A percentile compares a stretch with the other conserved stretches of the same genome.
phyloP scores from a whole-genome alignment of 139 green algal genomes.

The Closterium sp. region DNA sequence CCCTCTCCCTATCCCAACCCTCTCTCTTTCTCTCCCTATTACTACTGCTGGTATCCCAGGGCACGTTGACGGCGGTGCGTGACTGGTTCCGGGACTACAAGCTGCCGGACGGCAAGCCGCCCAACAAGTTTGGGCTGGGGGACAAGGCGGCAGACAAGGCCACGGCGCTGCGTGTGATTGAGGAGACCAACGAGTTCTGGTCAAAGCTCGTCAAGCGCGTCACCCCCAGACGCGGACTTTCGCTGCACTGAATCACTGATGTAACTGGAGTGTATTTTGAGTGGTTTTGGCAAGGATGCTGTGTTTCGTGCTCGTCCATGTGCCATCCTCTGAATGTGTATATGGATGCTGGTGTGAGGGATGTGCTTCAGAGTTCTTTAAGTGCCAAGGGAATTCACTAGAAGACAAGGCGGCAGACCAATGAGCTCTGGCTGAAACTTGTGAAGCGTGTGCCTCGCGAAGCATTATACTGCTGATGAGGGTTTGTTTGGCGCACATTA shows the following conservation, averaged over 20 bases:
- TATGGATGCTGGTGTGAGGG: neutral
- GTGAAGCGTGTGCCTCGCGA: constrained; percentile 4
- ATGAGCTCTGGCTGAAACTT: constrained; percentile 43
- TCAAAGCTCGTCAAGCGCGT: constrained; percentile 32
- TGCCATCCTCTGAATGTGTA: no score
- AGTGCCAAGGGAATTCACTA: constrained; percentile 31
- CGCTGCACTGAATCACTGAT: constrained; percentile 27
- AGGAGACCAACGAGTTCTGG: constrained; percentile 51
- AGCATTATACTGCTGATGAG: no score
- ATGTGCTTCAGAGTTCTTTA: no score
- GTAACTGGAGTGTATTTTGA: no score
- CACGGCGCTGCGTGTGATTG: constrained; percentile 31
- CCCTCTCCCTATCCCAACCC: no score
- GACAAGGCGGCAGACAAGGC: neutral
- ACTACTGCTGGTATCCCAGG: constrained; percentile 22
- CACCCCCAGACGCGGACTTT: constrained; percentile 12
- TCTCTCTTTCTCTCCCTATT: neutral
- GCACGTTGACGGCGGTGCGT: constrained; percentile 84
- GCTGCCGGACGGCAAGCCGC: constrained; percentile 92
- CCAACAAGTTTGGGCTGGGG: constrained; percentile 89
- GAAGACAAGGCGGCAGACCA: no score
- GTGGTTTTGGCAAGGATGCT: no score
- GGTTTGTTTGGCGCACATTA: no score
- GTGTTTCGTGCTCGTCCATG: neutral
- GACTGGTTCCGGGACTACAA: constrained; percentile 99